These are phyloP conservation scores for Talaromyces marneffei DNA, from an alignment of 2,329 filamentous ascomycete species.

Conservation along the genomic window DNA sequence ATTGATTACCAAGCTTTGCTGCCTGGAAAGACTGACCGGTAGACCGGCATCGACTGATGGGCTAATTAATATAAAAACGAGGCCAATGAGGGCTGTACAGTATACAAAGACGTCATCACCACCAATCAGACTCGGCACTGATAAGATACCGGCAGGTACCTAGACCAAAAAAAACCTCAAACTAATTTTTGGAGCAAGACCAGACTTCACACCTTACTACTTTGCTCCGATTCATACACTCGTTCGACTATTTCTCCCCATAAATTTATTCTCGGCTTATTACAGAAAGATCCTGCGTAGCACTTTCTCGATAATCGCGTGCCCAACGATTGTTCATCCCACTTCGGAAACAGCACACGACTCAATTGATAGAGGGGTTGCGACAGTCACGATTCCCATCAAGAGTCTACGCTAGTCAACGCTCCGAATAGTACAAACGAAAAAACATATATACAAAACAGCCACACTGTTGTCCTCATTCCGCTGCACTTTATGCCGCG, in stretches of 20 bases:
- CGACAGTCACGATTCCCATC: background rate
- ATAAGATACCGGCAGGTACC: no score
- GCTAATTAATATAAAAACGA: background rate
- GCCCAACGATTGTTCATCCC: background rate
- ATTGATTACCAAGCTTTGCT: background rate
- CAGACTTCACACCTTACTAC: background rate
- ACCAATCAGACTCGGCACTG: constrained; percentile 4
- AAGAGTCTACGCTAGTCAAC: background rate
- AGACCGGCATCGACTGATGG: background rate
- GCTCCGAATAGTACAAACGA: background rate
- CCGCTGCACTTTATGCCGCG: background rate
- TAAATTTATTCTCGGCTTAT: background rate
- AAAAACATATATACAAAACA: background rate
- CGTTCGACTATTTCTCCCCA: background rate
- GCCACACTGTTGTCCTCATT: constrained; percentile 8
- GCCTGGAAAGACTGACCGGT: background rate
- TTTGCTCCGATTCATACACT: background rate
- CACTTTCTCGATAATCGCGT: background rate
- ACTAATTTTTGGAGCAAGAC: background rate
- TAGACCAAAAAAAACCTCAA: background rate
- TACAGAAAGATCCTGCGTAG: no score
- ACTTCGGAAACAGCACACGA: background rate
- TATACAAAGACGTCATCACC: constrained; percentile 4
- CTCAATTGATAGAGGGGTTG: background rate
- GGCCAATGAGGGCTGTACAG: background rate